Evolutionary conservation across 2,329 filamentous ascomycete genomes (phyloP).

Genomic region (Sporothrix sp.): DNA sequence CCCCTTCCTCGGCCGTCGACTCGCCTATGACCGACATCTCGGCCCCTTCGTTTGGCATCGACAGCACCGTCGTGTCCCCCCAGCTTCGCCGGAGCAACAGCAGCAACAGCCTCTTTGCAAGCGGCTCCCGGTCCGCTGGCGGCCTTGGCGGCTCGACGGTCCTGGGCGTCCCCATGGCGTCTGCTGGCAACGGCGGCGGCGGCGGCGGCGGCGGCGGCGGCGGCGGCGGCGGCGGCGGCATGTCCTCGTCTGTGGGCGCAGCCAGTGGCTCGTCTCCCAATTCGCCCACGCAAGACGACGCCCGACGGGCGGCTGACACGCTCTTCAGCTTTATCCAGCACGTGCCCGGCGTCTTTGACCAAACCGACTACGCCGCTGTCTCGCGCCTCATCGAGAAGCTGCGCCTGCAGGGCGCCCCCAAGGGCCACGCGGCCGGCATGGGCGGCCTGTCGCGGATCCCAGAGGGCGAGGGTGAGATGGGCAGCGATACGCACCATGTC

Average conservation of each 20-base stretch:
- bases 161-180: background rate
- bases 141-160: constrained; percentile 17
- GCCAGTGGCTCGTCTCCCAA: constrained; percentile 45
- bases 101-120: constrained; percentile 33
- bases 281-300: constrained; percentile 76
- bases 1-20: constrained; percentile 42
- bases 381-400: constrained; percentile 80
- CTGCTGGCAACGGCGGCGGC: background rate
- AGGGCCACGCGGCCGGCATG: constrained; percentile 26
- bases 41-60: constrained; percentile 30
- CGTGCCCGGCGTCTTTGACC: constrained; percentile 56
- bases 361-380: constrained; percentile 67
- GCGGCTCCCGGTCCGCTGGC: constrained; percentile 21
- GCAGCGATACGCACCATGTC: constrained; percentile 26
- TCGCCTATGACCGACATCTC: constrained; percentile 40
- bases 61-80: constrained; percentile 31
- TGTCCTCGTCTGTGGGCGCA: constrained; percentile 25
- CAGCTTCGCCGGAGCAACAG: constrained; percentile 43
- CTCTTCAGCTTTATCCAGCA: constrained; percentile 74
- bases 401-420: constrained; percentile 44
- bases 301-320: constrained; percentile 68
- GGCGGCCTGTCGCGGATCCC: constrained; percentile 46
- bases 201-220: background rate
- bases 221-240: background rate
- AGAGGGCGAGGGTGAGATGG: constrained; percentile 46